phyloP scores from a whole-genome alignment of 108 stramenopile genomes.

The Nitzschia sp. region DNA sequence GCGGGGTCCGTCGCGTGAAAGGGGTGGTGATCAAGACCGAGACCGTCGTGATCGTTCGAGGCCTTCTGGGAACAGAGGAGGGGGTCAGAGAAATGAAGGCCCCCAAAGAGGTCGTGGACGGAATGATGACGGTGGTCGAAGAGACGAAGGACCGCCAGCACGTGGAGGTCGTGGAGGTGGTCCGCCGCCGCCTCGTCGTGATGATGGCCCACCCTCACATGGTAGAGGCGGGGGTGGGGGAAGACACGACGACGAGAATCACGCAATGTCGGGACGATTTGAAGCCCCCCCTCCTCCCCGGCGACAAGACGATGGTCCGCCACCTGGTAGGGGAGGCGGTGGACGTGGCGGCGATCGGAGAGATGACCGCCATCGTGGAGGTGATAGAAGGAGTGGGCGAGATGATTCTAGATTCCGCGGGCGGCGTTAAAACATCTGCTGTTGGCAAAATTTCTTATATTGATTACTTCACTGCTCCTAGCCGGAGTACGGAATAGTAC shows the following conservation, averaged over 20 bases:
- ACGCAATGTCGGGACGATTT: constrained; percentile 2
- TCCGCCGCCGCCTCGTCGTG: constrained; percentile 5
- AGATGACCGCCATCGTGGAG: constrained; percentile 17
- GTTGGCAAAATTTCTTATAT: too few species aligned
- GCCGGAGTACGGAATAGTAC: too few species aligned
- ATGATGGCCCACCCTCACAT: background rate
- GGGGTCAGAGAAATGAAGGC: constrained; percentile 10
- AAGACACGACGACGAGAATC: constrained; percentile 4
- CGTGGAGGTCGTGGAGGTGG: constrained; percentile 3
- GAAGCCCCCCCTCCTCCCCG: background rate
- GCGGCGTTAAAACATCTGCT: constrained; percentile 11
- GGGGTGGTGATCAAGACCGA: background rate
- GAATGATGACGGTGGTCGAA: constrained; percentile 13
- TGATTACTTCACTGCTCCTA: too few species aligned
- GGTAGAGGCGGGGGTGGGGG: background rate
- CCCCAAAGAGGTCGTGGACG: constrained; percentile 4
- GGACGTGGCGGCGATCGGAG: constrained; percentile 18
- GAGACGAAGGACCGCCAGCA: constrained; percentile 1
- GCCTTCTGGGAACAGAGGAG: background rate
- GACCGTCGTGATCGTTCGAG: background rate
- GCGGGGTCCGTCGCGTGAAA: constrained; percentile 5
- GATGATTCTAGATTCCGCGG: constrained; percentile 10
- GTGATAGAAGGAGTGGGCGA: constrained; percentile 14
- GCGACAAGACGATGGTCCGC: constrained; percentile 2
- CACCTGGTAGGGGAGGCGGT: constrained; percentile 13